Conservation (phyloP, 495 filamentous ascomycete genomes). For the Penicillium macrosclerotiorum region DNA sequence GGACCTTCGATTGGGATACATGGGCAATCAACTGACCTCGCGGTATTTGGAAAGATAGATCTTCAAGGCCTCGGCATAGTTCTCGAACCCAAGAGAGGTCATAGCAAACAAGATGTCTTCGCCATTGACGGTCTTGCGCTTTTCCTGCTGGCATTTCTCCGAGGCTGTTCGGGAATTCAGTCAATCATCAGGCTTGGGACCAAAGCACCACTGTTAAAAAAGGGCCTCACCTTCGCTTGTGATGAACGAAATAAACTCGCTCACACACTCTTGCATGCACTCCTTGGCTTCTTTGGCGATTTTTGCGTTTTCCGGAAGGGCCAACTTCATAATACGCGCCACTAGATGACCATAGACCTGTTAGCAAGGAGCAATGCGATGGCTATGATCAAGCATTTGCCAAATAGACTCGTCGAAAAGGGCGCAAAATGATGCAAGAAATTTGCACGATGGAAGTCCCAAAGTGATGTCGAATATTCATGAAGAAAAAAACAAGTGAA, state of each 20-base stretch:
- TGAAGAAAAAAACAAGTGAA: no score
- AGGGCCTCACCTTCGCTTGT: constrained; percentile 81
- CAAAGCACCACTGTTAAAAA: neutral
- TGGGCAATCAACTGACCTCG: constrained; percentile 72
- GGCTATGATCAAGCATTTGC: no score
- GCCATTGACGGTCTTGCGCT: constrained; percentile 97
- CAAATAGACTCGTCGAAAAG: no score
- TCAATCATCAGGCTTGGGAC: neutral
- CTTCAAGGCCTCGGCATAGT: constrained; percentile 96
- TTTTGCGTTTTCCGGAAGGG: constrained; percentile 96
- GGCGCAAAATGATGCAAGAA: no score
- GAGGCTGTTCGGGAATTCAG: constrained; percentile 63
- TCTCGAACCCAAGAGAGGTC: constrained; percentile 98
- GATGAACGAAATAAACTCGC: constrained; percentile 99
- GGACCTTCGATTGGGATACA: neutral
- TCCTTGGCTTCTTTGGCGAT: constrained; percentile 99
- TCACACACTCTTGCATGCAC: constrained; percentile 99
- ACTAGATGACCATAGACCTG: no score
- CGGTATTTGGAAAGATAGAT: constrained; percentile 97
- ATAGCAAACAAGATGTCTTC: constrained; percentile 98
- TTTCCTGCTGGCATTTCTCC: constrained; percentile 98
- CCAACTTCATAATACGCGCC: constrained; percentile 97
- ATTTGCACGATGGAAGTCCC: no score
- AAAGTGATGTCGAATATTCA: no score
- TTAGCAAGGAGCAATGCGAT: neutral